phyloP scores from a whole-genome alignment of 768 basidiomycete species.

The Kwoniella shandongensis region DNA sequence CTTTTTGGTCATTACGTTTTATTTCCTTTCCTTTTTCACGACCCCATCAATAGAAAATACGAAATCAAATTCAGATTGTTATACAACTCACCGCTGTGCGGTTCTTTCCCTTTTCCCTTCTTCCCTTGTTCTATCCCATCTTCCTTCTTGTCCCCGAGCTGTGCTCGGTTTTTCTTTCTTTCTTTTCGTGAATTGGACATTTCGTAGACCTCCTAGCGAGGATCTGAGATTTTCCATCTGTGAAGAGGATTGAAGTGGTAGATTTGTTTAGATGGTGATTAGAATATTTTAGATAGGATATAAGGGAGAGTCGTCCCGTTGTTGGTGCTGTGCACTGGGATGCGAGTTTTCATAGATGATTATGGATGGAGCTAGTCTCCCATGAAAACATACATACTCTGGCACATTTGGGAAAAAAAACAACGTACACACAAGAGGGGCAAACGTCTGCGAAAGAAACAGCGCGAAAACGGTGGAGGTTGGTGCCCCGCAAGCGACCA shows the following conservation, averaged over 20 bases:
- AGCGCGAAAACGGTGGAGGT: too few relatives aligned
- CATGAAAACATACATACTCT: constrained; percentile 4
- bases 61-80: not conserved
- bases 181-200: too few relatives aligned
- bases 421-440: too few relatives aligned
- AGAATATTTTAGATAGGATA: not conserved
- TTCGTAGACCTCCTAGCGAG: too few relatives aligned
- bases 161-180: not conserved
- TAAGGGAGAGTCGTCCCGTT: not conserved
- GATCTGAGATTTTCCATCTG: too few relatives aligned
- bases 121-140: too few relatives aligned
- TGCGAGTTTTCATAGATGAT: not conserved
- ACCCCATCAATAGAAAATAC: not conserved
- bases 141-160: not conserved
- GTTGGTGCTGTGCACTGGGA: constrained; percentile 8
- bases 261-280: too few relatives aligned
- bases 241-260: not conserved
- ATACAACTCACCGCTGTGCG: constrained; percentile 1
- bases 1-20: constrained; percentile 16
- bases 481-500: too few relatives aligned
- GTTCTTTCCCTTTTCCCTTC: not conserved
- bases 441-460: too few relatives aligned
- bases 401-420: too few relatives aligned
- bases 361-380: constrained; percentile 27
- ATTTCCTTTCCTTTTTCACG: constrained; percentile 2